phyloP scores from a whole-genome alignment of 2,329 filamentous ascomycete species.

The Scedosporium boydii region DNA sequence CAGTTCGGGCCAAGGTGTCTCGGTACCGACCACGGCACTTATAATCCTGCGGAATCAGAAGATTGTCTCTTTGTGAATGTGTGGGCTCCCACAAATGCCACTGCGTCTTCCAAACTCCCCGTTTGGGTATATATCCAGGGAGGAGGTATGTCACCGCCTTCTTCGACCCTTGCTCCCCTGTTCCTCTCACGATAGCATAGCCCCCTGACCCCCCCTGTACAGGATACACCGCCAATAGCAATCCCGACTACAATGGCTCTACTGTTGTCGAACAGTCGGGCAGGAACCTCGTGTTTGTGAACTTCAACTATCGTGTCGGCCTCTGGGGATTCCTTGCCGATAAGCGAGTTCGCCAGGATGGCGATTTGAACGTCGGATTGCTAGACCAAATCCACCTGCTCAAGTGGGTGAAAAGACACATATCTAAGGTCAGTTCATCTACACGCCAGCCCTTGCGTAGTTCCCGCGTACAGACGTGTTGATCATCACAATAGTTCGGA shows the following conservation, averaged over 20 bases:
- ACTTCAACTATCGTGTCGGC: slow-evolving; percentile 56
- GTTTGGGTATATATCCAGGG: slow-evolving; percentile 33
- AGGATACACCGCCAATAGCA: slow-evolving; percentile 19
- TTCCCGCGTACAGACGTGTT: not conserved
- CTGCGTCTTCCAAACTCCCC: slow-evolving; percentile 20
- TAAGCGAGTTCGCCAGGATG: slow-evolving; percentile 41
- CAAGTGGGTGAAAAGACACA: slow-evolving; percentile 43
- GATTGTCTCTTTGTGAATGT: slow-evolving; percentile 41
- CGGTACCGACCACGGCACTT: slow-evolving; percentile 2
- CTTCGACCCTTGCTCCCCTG: not conserved
- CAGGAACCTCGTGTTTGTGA: slow-evolving; percentile 42
- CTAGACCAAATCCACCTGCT: slow-evolving; percentile 53
- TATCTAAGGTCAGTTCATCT: slow-evolving; percentile 20
- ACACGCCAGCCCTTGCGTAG: not conserved
- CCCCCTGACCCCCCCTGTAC: slow-evolving; percentile 10
- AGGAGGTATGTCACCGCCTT: slow-evolving; percentile 18
- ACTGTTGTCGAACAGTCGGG: slow-evolving; percentile 31
- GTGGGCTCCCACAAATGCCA: slow-evolving; percentile 30
- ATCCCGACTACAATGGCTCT: slow-evolving; percentile 27
- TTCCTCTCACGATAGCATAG: not conserved
- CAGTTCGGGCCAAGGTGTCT: slow-evolving; percentile 9
- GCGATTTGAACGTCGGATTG: slow-evolving; percentile 53
- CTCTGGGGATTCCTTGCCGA: slow-evolving; percentile 53
- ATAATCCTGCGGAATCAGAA: slow-evolving; percentile 24
- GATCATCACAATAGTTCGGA: slow-evolving; percentile 31